Conservation (phyloP, 2,329 filamentous ascomycete genomes). For the Venturia oleaginea region DNA sequence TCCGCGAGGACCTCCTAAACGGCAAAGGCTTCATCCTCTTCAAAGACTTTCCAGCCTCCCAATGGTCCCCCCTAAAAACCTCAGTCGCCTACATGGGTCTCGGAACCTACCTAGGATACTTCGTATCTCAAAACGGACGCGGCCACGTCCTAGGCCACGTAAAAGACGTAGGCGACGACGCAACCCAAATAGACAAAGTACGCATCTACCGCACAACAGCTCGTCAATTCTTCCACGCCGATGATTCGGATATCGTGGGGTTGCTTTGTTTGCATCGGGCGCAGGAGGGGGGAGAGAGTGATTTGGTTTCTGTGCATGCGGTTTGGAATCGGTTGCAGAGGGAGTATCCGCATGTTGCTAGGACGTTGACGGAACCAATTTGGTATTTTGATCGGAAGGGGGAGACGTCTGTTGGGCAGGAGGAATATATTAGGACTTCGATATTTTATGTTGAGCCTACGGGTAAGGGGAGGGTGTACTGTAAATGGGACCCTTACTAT, state of each 20-base stretch:
- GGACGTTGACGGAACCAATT: conserved; percentile 63
- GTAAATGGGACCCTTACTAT: conserved; percentile 76
- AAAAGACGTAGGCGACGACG: conserved; percentile 78
- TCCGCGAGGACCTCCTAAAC: conserved; percentile 61
- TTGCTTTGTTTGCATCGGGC: conserved; percentile 72
- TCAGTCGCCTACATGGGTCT: conserved; percentile 88
- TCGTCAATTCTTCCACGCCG: conserved; percentile 76
- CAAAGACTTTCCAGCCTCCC: conserved; percentile 68
- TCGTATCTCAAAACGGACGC: conserved; percentile 74
- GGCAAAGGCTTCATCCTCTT: conserved; percentile 87
- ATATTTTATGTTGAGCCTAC: conserved; percentile 67
- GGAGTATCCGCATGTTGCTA: conserved; percentile 69
- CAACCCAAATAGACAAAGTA: conserved; percentile 72
- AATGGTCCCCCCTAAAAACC: conserved; percentile 72
- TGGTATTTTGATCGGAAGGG: conserved; percentile 95
- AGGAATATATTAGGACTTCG: conserved; percentile 62
- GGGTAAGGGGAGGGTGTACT: conserved; percentile 56
- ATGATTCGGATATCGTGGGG: conserved; percentile 75
- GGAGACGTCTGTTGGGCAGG: conserved; percentile 64
- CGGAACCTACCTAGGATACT: conserved; percentile 75
- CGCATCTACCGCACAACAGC: conserved; percentile 87
- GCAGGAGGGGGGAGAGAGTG: conserved; percentile 72
- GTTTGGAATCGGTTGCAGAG: conserved; percentile 73
- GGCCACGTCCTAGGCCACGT: conserved; percentile 85
- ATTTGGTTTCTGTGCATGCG: conserved; percentile 67